A percentile compares a stretch with the other conserved stretches of the same genome.
phyloP scores from a whole-genome alignment of 768 basidiomycete genomes.

The Auricularia heimuer region DNA sequence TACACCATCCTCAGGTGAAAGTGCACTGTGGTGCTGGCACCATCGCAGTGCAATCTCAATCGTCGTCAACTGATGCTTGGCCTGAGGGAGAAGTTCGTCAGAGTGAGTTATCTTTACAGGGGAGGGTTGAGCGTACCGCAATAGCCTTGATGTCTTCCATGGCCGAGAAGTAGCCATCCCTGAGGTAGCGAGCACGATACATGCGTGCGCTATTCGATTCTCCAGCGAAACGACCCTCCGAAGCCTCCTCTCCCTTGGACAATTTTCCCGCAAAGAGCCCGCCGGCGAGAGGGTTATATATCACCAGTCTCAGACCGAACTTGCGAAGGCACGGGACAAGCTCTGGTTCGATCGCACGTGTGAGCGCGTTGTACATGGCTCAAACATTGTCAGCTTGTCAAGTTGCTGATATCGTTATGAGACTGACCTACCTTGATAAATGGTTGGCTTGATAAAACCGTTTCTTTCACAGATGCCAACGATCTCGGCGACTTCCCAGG shows the following conservation, averaged over 20 bases:
- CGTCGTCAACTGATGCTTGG: constrained; percentile 36
- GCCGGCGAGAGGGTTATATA: constrained; percentile 48
- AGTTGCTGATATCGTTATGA: too few species aligned
- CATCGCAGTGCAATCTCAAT: constrained; percentile 52
- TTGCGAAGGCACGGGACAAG: constrained; percentile 50
- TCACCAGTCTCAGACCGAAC: constrained; percentile 45
- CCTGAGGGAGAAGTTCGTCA: constrained; percentile 17
- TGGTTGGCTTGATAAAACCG: constrained; percentile 43
- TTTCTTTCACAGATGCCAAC: constrained; percentile 46
- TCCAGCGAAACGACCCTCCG: constrained; percentile 32
- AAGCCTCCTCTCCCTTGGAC: constrained; percentile 20
- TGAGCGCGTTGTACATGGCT: constrained; percentile 42
- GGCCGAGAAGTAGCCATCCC: constrained; percentile 33
- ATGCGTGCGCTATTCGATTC: constrained; percentile 28
- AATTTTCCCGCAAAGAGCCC: constrained; percentile 52
- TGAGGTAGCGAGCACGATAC: constrained; percentile 38
- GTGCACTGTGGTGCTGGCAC: constrained; percentile 45
- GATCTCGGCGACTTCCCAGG: constrained; percentile 56
- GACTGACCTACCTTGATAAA: constrained; percentile 38
- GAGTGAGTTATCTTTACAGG: background rate
- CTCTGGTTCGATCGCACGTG: constrained; percentile 37
- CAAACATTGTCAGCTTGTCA: background rate
- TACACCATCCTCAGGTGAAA: constrained; percentile 35
- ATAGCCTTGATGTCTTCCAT: constrained; percentile 30
- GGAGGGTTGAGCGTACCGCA: constrained; percentile 23